Evolutionary conservation across 2,329 filamentous ascomycete genomes (phyloP), one percentile per base, ranked within the genome.

Genomic region (Paecilomyces variotii): DNA sequence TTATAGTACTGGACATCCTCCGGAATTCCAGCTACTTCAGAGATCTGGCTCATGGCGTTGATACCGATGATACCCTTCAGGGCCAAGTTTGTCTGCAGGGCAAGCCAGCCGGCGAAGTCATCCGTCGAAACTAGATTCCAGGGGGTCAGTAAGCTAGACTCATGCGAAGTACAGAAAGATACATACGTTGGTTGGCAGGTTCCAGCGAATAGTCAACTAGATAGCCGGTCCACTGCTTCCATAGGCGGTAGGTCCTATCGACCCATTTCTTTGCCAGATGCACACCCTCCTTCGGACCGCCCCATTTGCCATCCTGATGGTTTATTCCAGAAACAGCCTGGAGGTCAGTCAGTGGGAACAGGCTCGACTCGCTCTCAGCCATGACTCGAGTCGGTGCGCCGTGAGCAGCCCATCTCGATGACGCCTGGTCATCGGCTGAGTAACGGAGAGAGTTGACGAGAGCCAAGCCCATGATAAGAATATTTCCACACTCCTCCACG

Each of bases 31-130:
- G 86, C 82, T 2, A 87, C 72, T 26, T 81, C 77, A 1, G 89
- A 82, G 26, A 94, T 81, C 63, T 87, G 83, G 63, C 84, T 84
- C 86, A 91, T 91, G 26, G 89, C 89, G 69, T 86, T 85, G 71
- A 93, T 88, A 25, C 88, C 90, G 58, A 94, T 85, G 64, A 93
- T 92, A 51, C 90, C 90, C 74, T 94, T 94, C 61, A 94, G 79
- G 0, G 89, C 90, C 25, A 94, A 79, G 67, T 94, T 92, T 2
- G 89, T 92, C 71, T 93, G 89, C 62, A 92, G 86, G 3, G 86
- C 83, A 24, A 91, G 79, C 72, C 87, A 87, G 49, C 90, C 90
- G 1, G 90, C 89, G 70, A 93, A 94, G 68, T 94, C 90, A 67
- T 94, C 90, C 1, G 90, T 94, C 24, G 86, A 91, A 14, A 94